Evolutionary conservation across 2,329 filamentous ascomycete genomes (phyloP), one percentile per base, ranked within the genome.

Genomic region (Xylariaceae sp.): DNA sequence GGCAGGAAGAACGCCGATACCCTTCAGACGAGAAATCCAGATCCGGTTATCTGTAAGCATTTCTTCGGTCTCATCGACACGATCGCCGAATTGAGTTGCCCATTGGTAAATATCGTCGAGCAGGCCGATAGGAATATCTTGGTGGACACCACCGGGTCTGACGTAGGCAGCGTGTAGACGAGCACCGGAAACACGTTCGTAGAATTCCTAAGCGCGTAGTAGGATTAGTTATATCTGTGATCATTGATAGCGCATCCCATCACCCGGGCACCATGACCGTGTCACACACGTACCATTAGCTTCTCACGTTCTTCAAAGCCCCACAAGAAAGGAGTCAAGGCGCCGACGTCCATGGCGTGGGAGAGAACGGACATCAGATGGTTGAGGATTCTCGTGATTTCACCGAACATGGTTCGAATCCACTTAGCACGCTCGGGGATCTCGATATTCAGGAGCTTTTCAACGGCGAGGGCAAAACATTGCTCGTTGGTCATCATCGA

Each of bases 401-500:
- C 93, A 60, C 82, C 93, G 68, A 98, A 98, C 74, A 98, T 0
- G 25, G 92, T 97, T 56, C 93, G 82, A 65, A 98, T 98, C 76
- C 85, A 98, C 76, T 98, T 97, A 60, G 93, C 93, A 64, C 93
- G 80, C 55, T 93, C 86, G 20, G 93, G 93, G 54, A 98, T 88
- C 67, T 98, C 94, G 55, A 98, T 77, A 70, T 98, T 98, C 62
- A 98, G 77, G 50, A 98, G 79, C 79, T 98, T 98, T 80, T 98
- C 93, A 45, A 97, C 92, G 17, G 90, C 93, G 56, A 98, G 79
- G 29, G 90, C 83, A 71, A 89, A 98, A 66, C 90, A 95, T 73
- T 98, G 93, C 78, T 98, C 93, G 71, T 98, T 98, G 63, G 93
- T 98, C 93, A 98, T 98, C 94, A 98, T 98, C 63, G 90, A 96